Percentiles rank a stretch among this genome's conserved stretches.
phyloP scores from a whole-genome alignment of 768 basidiomycete species.

The Mycena maculata region DNA sequence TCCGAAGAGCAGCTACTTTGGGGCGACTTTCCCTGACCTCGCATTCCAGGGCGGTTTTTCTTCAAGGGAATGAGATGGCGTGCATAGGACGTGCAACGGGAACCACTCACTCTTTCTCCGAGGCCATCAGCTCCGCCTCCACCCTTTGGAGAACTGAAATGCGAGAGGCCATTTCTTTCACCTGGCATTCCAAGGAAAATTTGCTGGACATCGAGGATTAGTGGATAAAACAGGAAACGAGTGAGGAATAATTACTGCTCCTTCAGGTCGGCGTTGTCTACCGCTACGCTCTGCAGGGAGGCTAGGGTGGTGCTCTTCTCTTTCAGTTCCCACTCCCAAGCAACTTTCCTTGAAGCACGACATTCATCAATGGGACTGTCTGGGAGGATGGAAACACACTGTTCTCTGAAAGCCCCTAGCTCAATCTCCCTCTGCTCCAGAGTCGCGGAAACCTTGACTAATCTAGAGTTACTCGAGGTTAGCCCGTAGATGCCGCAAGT shows the following conservation, averaged over 20 bases:
- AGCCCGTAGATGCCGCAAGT: neutral
- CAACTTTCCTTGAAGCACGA: constrained; percentile 22
- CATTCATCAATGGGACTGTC: neutral
- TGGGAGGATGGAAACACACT: no score
- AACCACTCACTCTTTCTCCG: constrained; percentile 20
- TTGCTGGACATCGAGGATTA: constrained; percentile 12
- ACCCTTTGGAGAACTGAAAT: constrained; percentile 2
- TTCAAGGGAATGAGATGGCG: neutral
- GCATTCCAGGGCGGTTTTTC: constrained; percentile 25
- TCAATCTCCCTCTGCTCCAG: constrained; percentile 23
- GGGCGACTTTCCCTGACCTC: constrained; percentile 20
- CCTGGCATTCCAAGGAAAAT: constrained; percentile 13
- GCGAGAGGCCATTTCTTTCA: constrained; percentile 20
- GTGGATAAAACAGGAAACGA: neutral
- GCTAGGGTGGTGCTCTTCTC: constrained; percentile 22
- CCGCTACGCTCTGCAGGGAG: constrained; percentile 20
- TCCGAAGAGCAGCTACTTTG: constrained; percentile 9
- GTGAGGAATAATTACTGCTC: constrained; percentile 8
- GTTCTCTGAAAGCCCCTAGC: constrained; percentile 14
- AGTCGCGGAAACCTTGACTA: constrained; percentile 7
- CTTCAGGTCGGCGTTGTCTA: neutral
- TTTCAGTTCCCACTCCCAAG: constrained; percentile 24
- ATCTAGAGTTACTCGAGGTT: neutral
- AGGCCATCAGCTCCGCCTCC: neutral
- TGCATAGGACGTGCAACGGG: neutral